Evolutionary conservation across 352 stramenopile genomes (phyloP).

Genomic region (Phytopythium mirpurense): DNA sequence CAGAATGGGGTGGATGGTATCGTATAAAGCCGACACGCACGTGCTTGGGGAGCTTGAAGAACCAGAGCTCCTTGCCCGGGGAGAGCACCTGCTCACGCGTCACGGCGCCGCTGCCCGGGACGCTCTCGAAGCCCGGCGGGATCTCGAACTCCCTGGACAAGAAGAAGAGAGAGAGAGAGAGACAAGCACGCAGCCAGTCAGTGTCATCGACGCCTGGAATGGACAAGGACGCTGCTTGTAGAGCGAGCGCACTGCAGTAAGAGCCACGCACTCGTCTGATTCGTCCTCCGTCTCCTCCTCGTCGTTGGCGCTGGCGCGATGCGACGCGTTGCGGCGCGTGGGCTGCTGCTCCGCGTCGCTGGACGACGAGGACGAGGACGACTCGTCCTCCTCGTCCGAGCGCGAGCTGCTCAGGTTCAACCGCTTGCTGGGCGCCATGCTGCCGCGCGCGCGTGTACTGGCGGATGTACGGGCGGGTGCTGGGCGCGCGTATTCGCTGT

Average conservation of each 20-base stretch:
- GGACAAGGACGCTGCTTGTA: too few species aligned
- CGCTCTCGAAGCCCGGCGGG: slow-evolving; percentile 56
- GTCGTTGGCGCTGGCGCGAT: slow-evolving; percentile 13
- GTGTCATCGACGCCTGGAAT: too few species aligned
- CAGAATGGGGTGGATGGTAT: background rate
- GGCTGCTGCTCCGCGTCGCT: slow-evolving; percentile 33
- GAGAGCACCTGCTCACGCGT: slow-evolving; percentile 57
- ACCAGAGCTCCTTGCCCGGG: slow-evolving; percentile 82
- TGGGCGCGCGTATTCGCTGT: too few species aligned
- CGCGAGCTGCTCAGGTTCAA: slow-evolving; percentile 54
- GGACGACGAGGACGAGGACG: slow-evolving; percentile 26
- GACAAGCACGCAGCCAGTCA: slow-evolving; percentile 7
- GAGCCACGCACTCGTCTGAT: slow-evolving; percentile 42
- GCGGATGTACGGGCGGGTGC: too few species aligned
- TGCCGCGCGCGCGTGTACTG: too few species aligned
- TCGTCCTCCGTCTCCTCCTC: slow-evolving; percentile 41
- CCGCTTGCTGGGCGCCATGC: slow-evolving; percentile 58
- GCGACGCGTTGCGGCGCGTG: too few species aligned
- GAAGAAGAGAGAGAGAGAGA: slow-evolving; percentile 6
- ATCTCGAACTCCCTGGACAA: slow-evolving; percentile 73
- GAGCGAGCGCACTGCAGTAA: background rate
- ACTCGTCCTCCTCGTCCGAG: slow-evolving; percentile 17
- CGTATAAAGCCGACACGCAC: slow-evolving; percentile 24
- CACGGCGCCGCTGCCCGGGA: slow-evolving; percentile 51
- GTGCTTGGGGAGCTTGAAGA: slow-evolving; percentile 81